Conservation (phyloP, 345 rosid genomes). For the Corymbia maculata region DNA sequence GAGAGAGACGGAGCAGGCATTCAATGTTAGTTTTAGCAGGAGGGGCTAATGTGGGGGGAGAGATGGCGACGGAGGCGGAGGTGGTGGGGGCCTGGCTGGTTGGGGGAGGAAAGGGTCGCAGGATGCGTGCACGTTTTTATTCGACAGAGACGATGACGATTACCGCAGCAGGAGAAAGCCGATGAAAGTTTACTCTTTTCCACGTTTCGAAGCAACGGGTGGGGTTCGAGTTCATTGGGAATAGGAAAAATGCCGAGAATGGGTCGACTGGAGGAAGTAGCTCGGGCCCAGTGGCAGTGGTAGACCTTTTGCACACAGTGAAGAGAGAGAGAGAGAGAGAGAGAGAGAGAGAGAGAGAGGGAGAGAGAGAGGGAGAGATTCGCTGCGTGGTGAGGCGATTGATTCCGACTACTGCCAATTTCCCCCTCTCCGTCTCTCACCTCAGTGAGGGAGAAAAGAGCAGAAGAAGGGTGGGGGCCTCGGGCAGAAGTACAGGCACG, state of each 20-base stretch:
- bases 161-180: background rate
- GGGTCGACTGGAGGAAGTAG: background rate
- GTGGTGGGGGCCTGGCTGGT: background rate
- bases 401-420: background rate
- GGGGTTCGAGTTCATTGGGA: background rate
- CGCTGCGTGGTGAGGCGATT: background rate
- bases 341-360: background rate
- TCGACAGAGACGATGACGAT: background rate
- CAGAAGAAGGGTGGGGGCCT: background rate
- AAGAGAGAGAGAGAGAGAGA: background rate
- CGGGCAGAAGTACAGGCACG: background rate
- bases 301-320: background rate
- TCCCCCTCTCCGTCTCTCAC: background rate
- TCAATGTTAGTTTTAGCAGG: background rate
- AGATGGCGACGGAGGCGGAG: background rate
- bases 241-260: background rate
- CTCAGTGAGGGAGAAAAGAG: background rate
- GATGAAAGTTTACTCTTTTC: background rate
- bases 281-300: background rate
- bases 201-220: background rate
- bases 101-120: background rate
- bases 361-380: background rate
- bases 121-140: background rate
- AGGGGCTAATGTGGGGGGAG: background rate
- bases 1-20: background rate